phyloP scores from a whole-genome alignment of 352 stramenopile genomes.

The Nothophytophthora sp. region DNA sequence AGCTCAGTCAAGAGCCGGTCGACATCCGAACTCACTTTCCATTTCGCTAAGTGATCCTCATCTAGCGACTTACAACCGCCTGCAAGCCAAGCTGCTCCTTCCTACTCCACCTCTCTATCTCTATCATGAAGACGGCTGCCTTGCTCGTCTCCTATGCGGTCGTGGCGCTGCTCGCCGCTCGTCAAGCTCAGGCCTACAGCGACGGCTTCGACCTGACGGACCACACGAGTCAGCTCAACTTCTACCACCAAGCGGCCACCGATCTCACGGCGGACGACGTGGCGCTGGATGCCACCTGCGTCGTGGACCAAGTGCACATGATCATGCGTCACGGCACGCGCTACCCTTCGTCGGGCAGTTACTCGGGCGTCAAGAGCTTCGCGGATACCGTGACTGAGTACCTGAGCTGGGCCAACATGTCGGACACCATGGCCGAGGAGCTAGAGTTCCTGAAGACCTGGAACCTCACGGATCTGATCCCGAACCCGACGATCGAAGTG shows the following conservation, averaged over 20 bases:
- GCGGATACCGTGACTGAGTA: slow-evolving; percentile 27
- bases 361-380: slow-evolving; percentile 39
- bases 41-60: slow-evolving; percentile 17
- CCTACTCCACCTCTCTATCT: not conserved
- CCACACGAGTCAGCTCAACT: slow-evolving; percentile 63
- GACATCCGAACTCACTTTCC: slow-evolving; percentile 24
- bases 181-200: slow-evolving; percentile 26
- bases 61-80: slow-evolving; percentile 3
- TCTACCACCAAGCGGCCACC: slow-evolving; percentile 51
- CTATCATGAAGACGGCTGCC: slow-evolving; percentile 36
- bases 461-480: slow-evolving; percentile 43
- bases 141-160: slow-evolving; percentile 12
- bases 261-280: slow-evolving; percentile 38
- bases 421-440: slow-evolving; percentile 28
- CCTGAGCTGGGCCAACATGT: slow-evolving; percentile 31
- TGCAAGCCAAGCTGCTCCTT: too few relatives aligned
- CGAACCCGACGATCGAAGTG: slow-evolving; percentile 25
- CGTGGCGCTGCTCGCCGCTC: slow-evolving; percentile 8
- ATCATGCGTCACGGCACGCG: slow-evolving; percentile 54
- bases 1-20: too few relatives aligned
- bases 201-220: slow-evolving; percentile 53
- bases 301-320: slow-evolving; percentile 55
- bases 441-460: slow-evolving; percentile 47
- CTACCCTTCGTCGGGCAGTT: slow-evolving; percentile 55
- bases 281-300: slow-evolving; percentile 36